These are phyloP conservation scores for Lolium perenne DNA, from an alignment of 176 grass and related monocot genomes.

Conservation along the genomic window DNA sequence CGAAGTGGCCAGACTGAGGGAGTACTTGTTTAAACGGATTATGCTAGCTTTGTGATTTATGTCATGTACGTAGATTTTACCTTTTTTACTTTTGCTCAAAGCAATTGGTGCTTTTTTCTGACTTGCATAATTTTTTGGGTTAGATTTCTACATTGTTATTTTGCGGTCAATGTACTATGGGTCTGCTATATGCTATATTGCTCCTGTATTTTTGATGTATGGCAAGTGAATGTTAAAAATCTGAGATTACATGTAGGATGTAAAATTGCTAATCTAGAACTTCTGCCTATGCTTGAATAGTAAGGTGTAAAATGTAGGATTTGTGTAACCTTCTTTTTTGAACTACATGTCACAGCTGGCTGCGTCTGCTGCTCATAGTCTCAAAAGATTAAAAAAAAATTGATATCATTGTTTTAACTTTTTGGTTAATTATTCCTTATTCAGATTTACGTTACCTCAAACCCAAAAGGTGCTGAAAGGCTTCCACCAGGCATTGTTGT, in stretches of 20 bases:
- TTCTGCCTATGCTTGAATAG: background rate
- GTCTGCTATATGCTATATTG: background rate
- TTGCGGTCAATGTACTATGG: background rate
- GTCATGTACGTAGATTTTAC: background rate
- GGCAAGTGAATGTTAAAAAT: background rate
- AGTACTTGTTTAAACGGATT: background rate
- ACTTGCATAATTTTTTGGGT: background rate
- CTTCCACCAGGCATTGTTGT: constrained; percentile 82
- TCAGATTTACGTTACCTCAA: constrained; percentile 82
- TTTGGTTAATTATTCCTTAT: constrained; percentile 9
- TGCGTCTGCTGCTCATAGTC: background rate
- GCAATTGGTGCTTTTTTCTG: constrained; percentile 10
- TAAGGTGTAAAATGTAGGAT: background rate
- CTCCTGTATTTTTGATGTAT: constrained; percentile 31
- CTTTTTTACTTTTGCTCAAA: background rate
- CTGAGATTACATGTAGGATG: background rate
- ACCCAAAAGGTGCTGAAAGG: constrained; percentile 89
- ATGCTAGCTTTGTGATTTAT: background rate
- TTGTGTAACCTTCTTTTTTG: background rate
- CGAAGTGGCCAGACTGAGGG: too few relatives aligned
- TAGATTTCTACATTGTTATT: background rate
- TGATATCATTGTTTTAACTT: constrained; percentile 20
- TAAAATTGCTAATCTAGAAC: background rate
- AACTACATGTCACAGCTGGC: background rate
- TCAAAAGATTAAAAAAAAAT: constrained; percentile 2